Conservation (phyloP, 768 basidiomycete genomes). For the Steccherinum ochraceum region DNA sequence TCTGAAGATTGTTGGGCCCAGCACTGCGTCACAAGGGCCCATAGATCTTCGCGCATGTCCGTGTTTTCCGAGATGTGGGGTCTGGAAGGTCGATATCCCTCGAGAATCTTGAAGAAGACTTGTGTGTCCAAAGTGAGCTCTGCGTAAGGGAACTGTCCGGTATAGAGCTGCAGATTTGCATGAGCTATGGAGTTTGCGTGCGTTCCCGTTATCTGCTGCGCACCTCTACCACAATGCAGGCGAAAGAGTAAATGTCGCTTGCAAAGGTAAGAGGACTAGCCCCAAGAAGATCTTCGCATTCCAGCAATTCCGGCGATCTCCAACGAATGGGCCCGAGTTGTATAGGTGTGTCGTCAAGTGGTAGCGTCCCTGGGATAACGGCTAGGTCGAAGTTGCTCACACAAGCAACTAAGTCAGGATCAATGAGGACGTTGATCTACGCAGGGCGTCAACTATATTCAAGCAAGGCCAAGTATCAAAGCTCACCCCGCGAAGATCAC, state of each 20-base stretch:
- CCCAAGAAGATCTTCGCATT: background rate
- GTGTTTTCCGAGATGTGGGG: background rate
- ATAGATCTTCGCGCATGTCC: background rate
- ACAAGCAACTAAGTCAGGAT: background rate
- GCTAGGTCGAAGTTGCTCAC: constrained; percentile 3
- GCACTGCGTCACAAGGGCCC: background rate
- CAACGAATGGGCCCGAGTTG: background rate
- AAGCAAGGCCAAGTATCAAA: background rate
- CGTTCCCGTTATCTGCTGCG: no score
- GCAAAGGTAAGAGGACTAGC: background rate
- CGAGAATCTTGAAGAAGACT: background rate
- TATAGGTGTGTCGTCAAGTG: background rate
- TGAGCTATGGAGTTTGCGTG: background rate
- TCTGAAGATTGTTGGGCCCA: background rate
- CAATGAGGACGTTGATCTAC: constrained; percentile 4
- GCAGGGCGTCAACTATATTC: no score
- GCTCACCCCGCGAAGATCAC: constrained; percentile 3
- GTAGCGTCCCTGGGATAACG: background rate
- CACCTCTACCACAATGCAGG: background rate
- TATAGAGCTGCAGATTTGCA: background rate
- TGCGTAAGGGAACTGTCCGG: background rate
- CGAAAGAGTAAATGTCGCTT: background rate
- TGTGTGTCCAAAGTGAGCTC: background rate
- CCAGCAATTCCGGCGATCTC: background rate
- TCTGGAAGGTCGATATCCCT: background rate